Evolutionary conservation across 768 basidiomycete species (phyloP).

Genomic region (Serpula lacrymans): DNA sequence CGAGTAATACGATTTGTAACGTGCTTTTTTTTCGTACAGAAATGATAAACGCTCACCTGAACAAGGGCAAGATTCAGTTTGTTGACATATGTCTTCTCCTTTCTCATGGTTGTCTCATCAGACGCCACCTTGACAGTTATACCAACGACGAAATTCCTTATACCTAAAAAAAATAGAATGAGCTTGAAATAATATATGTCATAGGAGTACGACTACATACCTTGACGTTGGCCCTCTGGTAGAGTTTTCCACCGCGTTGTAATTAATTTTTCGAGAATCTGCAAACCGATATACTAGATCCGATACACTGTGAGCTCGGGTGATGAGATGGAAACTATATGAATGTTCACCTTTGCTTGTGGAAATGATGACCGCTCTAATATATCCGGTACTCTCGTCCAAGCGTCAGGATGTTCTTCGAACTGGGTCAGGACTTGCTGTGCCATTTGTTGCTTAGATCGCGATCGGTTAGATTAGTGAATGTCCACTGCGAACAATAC

Average conservation of each 20-base stretch:
- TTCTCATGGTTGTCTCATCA: conserved; percentile 82
- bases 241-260: conserved; percentile 94
- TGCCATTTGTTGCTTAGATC: conserved; percentile 83
- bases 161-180: conserved; percentile 48
- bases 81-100: conserved; percentile 92
- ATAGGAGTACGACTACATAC: conserved; percentile 32
- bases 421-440: conserved; percentile 94
- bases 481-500: conserved; percentile 6
- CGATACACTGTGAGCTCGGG: too few relatives aligned
- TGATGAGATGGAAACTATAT: too few relatives aligned
- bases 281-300: conserved; percentile 87
- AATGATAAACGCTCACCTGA: conserved; percentile 52
- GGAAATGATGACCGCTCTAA: conserved; percentile 80
- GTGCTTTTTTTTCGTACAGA: not conserved
- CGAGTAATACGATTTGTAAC: conserved; percentile 8
- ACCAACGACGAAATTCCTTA: conserved; percentile 94
- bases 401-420: conserved; percentile 93
- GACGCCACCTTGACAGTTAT: conserved; percentile 91
- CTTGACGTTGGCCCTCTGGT: conserved; percentile 91
- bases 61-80: conserved; percentile 97
- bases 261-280: conserved; percentile 95
- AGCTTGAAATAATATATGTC: conserved; percentile 7
- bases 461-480: conserved; percentile 9
- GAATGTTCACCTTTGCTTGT: conserved; percentile 69
- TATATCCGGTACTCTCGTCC: conserved; percentile 95